Base-by-base conservation (phyloP, 2,329 filamentous ascomycete genomes). In the Orbilia oligospora region DNA sequence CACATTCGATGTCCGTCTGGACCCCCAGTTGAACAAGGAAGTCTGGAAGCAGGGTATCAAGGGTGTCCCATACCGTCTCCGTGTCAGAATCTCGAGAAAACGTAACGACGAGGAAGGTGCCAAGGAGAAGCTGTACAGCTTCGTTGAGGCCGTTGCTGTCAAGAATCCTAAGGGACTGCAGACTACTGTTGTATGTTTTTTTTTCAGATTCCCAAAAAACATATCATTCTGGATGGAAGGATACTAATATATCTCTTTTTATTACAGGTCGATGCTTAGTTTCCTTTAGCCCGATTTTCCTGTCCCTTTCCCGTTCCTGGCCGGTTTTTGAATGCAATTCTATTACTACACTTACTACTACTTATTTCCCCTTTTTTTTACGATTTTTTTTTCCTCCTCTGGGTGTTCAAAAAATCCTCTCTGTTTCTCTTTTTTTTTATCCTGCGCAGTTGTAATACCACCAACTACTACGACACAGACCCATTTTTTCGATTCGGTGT, bases 11-110 rank as follows among this genome's bases (percentile, higher is more conserved):
- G 96, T 99, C 88, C 96, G 96, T 84, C 88, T 99, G 86, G 96
- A 99, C 90, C 96, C 96, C 85, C 92, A 96, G 89, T 89, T 99
- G 85, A 99, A 99, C 92, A 99, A 99, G 93, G 98, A 99, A 91
- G 95, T 99, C 87, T 99, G 96, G 96, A 96, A 99, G 89, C 89
- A 92, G 85, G 96, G 96, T 87, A 91, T 99, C 90, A 99, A 98
- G 93, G 97, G 96, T 85, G 94, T 97, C 83, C 93, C 95, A 83
- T 98, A 92, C 92, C 92, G 97, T 87, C 90, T 99, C 84, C 95
- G 96, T 85, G 91, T 99, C 86, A 94, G 97, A 88, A 97, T 99
- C 88, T 97, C 94, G 86, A 93, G 96, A 88, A 97, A 97, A 91
- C 93, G 96, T 91, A 99, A 99, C 89, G 96, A 99, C 87, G 96